Evolutionary conservation across 495 filamentous ascomycete genomes (phyloP), one percentile per base, ranked within the genome.

Genomic region (Xylaria acuta): DNA sequence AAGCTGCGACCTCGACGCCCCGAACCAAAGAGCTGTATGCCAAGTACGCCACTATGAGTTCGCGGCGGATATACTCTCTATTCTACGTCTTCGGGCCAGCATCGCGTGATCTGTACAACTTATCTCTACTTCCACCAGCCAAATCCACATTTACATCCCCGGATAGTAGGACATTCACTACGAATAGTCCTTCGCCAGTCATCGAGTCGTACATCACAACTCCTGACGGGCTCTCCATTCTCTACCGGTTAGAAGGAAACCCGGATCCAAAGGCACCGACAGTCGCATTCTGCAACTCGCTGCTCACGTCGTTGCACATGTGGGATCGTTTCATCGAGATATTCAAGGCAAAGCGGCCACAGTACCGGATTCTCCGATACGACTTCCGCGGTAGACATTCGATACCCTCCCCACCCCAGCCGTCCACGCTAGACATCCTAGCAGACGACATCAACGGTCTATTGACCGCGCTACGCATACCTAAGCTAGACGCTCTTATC

Each of bases 81-180:
- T 91, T 92, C 76, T 94, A 94, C 81, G 91, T 91, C 49, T 94
- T 96, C 75, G 92, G 91, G 0, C 88, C 91, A 0, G 91, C 87
- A 0, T 90, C 92, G 9, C 84, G 92, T n/a, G 90, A 94, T 66
- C 82, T 94, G 25, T 71, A 83, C 5, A 84, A 80, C 11, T 73
- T 86, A 14, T 76, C 75, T 20, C 84, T 12, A 72, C 71, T 86
- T 76, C 71, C 80, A 0, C 47, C 68, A 3, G 12, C 75, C 0
- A 73, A 73, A 1, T 85, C 84, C 77, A 80, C 83, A 5, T 91
- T 89, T 43, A 85, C 85, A 63, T 88, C 91, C 34, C 81, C 80
- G 0, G 83, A 86, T 67, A 86, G 85, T 5, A 84, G 76, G 67
- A 91, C 89, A 0, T 72, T 82, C 54, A 84, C 87, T 20, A 77